A percentile compares a stretch with the other conserved stretches of the same genome.
Conservation (phyloP, 169 alveolate species). For the Cryptosporidium andersoni region DNA sequence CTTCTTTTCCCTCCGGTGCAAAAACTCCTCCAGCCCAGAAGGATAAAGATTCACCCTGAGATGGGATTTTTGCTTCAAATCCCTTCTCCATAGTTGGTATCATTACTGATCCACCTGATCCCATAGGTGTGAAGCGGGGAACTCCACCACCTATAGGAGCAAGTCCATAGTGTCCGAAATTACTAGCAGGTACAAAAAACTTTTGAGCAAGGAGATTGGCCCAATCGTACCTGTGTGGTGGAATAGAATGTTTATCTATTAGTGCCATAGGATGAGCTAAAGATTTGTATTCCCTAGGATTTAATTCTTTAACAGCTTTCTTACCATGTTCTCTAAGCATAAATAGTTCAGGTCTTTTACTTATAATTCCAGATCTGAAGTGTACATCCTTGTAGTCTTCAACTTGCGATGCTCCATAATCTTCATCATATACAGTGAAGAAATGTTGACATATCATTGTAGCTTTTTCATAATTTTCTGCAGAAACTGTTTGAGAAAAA, state of each 20-base stretch:
- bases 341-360: neutral
- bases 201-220: conserved; percentile 30
- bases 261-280: conserved; percentile 37
- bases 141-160: neutral
- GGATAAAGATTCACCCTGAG: neutral
- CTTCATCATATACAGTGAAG: conserved; percentile 26
- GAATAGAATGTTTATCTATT: neutral
- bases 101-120: neutral
- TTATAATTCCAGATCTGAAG: neutral
- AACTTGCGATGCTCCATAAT: conserved; percentile 58
- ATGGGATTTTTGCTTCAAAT: neutral
- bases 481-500: conserved; percentile 1
- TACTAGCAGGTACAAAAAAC: conserved; percentile 21
- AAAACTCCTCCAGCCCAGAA: neutral
- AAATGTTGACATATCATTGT: conserved; percentile 61
- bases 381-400: conserved; percentile 35
- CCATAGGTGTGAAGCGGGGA: neutral
- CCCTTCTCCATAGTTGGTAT: neutral
- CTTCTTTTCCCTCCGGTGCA: neutral
- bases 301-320: too few relatives aligned
- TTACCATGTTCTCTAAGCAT: neutral
- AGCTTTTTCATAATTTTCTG: conserved; percentile 53
- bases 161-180: neutral
- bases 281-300: conserved; percentile 15
- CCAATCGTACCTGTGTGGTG: conserved; percentile 51